Base-by-base conservation (phyloP, 1,284 basidiomycete species). In the Sporisorium iseilematis-ciliati region DNA sequence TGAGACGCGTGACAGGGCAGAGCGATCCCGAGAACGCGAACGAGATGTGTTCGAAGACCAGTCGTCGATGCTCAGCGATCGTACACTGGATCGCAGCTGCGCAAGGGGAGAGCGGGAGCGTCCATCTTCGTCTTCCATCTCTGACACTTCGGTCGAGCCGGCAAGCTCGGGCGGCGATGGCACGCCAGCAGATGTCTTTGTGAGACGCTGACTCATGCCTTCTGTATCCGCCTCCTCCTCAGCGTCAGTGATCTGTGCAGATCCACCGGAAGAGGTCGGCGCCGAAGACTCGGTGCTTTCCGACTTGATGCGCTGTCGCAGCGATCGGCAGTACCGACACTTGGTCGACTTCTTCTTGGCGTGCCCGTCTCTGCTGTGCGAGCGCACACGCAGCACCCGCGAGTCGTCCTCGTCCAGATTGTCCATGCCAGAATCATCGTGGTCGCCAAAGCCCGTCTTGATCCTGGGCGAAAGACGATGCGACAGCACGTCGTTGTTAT, bases 301-400 rank as follows among this genome's bases (percentile, higher is more conserved):
- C 6, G 7, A 41, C 38, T 66, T 75, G 49, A 63, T 38, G 12
- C 66, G 72, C 62, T 63, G 66, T 31, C 72, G 72, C 35, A 75
- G 20, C 64, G 65, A 48, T 48, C 74, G 68, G 55, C 74, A 76
- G 49, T 50, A 66, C 5, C 61, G 57, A 40, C 74, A 76, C 65
- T 76, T 76, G 68, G 43, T 65, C 43, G 74, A 68, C 62, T 76
- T 76, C 23, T 76, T 76, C 56, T 70, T 72, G 53, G 55, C 59
- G 26, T 75, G 72, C 23, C 66, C 66, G 10, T 75, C 72, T 41
- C 66, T 42, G 63, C 66, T 75, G 31, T 58, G 48, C 45, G 74
- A 76, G 35, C 68, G 68, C 55, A 67, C 53, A 0, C 65, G 61
- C 21, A 66, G 20, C 46, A 55, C 20, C 8, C 29, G 53, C 26